Evolutionary conservation across 305 asterid genomes (phyloP).

Genomic region (Fraxinus floribunda): DNA sequence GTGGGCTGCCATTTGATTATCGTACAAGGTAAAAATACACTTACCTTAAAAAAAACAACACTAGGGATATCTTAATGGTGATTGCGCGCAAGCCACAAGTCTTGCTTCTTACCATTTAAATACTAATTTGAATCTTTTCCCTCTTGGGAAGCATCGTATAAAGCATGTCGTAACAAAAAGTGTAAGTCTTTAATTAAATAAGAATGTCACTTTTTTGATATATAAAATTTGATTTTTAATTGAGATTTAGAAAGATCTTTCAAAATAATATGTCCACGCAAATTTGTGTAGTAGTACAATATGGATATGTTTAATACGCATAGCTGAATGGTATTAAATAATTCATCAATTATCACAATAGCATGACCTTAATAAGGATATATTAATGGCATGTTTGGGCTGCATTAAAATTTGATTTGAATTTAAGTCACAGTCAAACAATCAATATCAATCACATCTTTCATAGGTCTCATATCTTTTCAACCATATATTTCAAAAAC

Average conservation of each 20-base stretch:
- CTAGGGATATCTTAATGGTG: constrained; percentile 22
- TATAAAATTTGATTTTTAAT: neutral
- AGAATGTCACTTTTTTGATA: neutral
- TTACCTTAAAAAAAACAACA: neutral
- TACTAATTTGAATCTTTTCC: neutral
- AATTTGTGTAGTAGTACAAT: neutral
- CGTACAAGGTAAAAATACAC: constrained; percentile 12
- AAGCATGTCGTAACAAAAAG: neutral
- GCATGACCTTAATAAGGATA: neutral
- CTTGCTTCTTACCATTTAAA: constrained; percentile 3
- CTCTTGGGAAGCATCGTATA: neutral
- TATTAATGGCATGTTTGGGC: neutral
- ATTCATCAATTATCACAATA: neutral
- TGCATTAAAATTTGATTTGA: too few relatives aligned
- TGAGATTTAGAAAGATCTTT: neutral
- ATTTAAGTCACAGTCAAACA: too few relatives aligned
- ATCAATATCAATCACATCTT: too few relatives aligned
- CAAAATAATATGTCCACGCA: neutral
- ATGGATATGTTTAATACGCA: too few relatives aligned
- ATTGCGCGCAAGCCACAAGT: constrained; percentile 23
- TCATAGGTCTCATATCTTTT: too few relatives aligned
- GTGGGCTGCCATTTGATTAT: constrained; percentile 25
- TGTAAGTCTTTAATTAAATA: neutral
- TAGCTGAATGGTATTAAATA: neutral
- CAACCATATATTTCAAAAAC: too few relatives aligned